Evolutionary conservation across 495 filamentous ascomycete species (phyloP), one percentile per base, ranked within the genome.

Genomic region (Hyaloscypha variabilis): DNA sequence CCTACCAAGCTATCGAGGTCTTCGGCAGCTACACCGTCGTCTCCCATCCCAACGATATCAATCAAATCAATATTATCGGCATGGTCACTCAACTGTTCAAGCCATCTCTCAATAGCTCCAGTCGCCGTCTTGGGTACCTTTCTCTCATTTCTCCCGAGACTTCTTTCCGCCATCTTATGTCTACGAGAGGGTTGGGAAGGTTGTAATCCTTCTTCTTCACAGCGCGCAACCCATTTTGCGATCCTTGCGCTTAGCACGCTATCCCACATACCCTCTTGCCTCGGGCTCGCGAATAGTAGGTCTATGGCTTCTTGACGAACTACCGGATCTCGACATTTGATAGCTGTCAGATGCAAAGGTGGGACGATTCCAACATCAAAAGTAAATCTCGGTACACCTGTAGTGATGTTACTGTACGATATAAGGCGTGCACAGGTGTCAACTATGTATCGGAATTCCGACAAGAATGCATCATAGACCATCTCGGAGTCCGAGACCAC

Each of bases 151-250:
- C n/a, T n/a, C n/a, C n/a, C n/a, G n/a, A n/a, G n/a, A 17, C 19
- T 30, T 94, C 60, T 87, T 91, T 62, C 79, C 97, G 24, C 87
- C 97, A 69, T 46, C 39, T 46, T 90, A 90, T 61, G 90, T 8
- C 24, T 55, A 23, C 60, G 29, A 17, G 8, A 11, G 17, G 13
- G 13, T 8, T 23, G 10, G 58, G n/a, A 4, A 36, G 11, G 11
- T 46, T 46, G 39, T 8, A 46, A 19, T 53, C 23, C 28, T 23
- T 65, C 58, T 58, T 69, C 67, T 46, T 69, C 67, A 14, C 60
- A 62, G 6, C 23, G 14, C 6, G 36, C 56, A 21, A 69, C 36
- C 58, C 67, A 69, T 6, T 30, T 31, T n/a, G 51, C 56, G 10
- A 65, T 49, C 17, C 62, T 30, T 5, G 56, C 67, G 24, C 19